Evolutionary conservation across 805 yeast genomes (phyloP).

Genomic region (Metschnikowia chrysomelidarum): DNA sequence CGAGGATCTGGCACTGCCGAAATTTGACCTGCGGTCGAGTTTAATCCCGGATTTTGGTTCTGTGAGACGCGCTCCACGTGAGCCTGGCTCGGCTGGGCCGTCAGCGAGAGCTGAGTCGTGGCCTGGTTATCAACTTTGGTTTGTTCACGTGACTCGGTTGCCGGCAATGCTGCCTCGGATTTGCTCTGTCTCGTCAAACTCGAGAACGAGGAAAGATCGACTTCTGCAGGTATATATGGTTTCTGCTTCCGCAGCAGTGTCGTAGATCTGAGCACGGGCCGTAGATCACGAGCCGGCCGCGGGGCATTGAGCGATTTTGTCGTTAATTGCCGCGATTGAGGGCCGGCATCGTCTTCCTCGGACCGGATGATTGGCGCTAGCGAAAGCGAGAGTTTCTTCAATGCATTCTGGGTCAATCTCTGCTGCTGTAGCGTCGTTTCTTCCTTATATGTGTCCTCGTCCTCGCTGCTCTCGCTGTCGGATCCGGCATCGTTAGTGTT

Average conservation of each 20-base stretch:
- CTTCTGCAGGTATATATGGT: constrained; percentile 47
- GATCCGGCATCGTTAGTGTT: constrained; percentile 1
- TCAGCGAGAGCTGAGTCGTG: neutral
- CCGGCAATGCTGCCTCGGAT: constrained; percentile 1
- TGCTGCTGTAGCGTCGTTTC: constrained; percentile 42
- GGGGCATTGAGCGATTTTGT: constrained; percentile 13
- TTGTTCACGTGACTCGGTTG: neutral
- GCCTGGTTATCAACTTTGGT: too few relatives aligned
- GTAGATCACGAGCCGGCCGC: constrained; percentile 6
- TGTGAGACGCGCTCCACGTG: constrained; percentile 8
- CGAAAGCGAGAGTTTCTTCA: constrained; percentile 41
- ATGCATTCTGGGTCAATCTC: constrained; percentile 41
- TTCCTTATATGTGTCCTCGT: constrained; percentile 30
- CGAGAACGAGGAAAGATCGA: constrained; percentile 43
- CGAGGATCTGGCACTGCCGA: too few relatives aligned
- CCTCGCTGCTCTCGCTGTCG: constrained; percentile 15
- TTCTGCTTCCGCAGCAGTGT: constrained; percentile 15
- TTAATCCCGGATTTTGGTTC: neutral
- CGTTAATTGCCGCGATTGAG: constrained; percentile 14
- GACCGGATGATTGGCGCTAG: constrained; percentile 37
- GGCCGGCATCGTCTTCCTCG: constrained; percentile 23
- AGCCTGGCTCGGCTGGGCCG: constrained; percentile 7
- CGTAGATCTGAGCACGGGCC: constrained; percentile 5
- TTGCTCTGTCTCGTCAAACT: constrained; percentile 42
- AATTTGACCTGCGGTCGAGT: too few relatives aligned